These are phyloP conservation scores for Linum usitatissimum DNA, from an alignment of 345 rosid genomes.

Conservation along the genomic window DNA sequence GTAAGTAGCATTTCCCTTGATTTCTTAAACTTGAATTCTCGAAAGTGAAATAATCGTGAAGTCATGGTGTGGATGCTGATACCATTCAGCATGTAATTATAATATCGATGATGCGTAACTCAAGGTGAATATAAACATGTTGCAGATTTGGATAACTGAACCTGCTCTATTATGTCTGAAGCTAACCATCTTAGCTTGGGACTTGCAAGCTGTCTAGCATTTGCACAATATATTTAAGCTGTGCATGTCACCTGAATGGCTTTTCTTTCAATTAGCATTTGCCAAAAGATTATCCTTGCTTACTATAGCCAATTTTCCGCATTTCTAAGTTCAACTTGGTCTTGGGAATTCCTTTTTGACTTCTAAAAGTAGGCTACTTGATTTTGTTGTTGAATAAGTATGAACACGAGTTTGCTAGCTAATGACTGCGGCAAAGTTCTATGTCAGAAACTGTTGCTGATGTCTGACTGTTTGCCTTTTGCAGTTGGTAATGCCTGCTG, in stretches of 20 bases:
- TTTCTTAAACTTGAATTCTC: neutral
- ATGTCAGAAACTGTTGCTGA: constrained; percentile 1
- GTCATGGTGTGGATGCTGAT: neutral
- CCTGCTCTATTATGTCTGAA: neutral
- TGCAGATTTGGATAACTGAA: neutral
- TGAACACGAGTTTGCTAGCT: too few relatives aligned
- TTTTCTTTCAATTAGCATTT: neutral
- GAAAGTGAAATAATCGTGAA: neutral
- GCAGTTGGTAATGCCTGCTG: constrained; percentile 57
- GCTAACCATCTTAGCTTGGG: neutral
- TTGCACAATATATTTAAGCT: neutral
- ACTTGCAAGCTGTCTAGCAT: neutral
- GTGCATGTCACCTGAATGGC: neutral
- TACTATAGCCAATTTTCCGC: neutral
- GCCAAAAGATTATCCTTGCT: neutral
- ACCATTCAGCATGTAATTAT: neutral
- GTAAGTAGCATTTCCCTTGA: constrained; percentile 31
- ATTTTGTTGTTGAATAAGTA: neutral
- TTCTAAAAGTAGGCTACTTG: neutral
- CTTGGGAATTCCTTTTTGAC: neutral
- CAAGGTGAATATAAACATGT: neutral
- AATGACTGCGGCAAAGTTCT: neutral
- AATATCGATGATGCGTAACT: neutral
- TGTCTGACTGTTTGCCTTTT: constrained; percentile 13
- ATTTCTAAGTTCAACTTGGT: neutral